phyloP scores from a whole-genome alignment of 176 grass and related monocot species.

The Triticum timopheevii region DNA sequence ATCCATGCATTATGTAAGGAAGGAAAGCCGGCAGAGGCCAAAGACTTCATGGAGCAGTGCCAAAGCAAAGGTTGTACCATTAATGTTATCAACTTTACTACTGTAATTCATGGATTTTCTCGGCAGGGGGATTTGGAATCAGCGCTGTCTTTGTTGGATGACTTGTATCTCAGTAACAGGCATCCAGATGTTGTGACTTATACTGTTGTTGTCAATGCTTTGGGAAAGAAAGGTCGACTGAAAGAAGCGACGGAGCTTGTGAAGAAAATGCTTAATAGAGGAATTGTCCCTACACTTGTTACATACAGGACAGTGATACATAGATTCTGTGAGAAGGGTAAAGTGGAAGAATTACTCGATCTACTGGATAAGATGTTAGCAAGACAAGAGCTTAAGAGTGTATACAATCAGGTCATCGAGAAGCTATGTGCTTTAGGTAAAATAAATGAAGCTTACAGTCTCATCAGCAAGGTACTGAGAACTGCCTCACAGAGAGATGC shows the following conservation, averaged over 20 bases:
- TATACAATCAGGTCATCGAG: conserved; percentile 88
- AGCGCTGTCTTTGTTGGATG: conserved; percentile 83
- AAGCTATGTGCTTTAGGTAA: conserved; percentile 80
- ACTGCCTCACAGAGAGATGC: conserved; percentile 80
- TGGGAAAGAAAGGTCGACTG: conserved; percentile 76
- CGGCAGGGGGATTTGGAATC: conserved; percentile 72
- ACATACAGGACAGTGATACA: conserved; percentile 94
- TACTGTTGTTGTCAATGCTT: conserved; percentile 76
- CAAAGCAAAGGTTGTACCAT: conserved; percentile 81
- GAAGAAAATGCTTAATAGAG: conserved; percentile 86
- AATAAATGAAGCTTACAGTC: conserved; percentile 66
- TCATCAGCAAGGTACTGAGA: conserved; percentile 75
- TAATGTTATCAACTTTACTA: conserved; percentile 96
- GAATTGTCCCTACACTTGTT: conserved; percentile 75
- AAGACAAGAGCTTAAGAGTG: conserved; percentile 56
- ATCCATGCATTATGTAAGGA: conserved; percentile 67
- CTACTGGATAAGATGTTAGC: conserved; percentile 80
- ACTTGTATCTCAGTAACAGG: conserved; percentile 92
- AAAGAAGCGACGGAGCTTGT: conserved; percentile 77
- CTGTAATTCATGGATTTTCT: conserved; percentile 93
- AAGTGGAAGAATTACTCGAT: conserved; percentile 68
- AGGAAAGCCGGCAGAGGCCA: conserved; percentile 60
- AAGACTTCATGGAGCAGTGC: conserved; percentile 88
- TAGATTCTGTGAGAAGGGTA: conserved; percentile 70
- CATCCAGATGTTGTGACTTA: conserved; percentile 93